Base-by-base conservation (phyloP, 108 stramenopile genomes). In the Cyclostephanos tholiformis region DNA sequence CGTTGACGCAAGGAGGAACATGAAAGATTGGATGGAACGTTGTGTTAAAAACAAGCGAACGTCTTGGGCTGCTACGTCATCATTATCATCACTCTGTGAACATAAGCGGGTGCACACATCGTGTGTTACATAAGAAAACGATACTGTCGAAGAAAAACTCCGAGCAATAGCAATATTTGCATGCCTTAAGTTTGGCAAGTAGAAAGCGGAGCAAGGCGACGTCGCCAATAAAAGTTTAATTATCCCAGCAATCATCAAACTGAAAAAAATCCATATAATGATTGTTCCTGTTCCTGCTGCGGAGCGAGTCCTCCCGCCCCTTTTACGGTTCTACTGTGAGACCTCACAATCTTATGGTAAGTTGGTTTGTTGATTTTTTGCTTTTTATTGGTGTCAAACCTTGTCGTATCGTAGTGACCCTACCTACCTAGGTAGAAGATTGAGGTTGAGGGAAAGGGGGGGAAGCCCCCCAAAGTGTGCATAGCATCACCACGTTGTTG, bases 11-110 rank as follows among this genome's bases (percentile, higher is more conserved):
- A 88, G 67, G 7, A 91, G 63, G 57, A 89, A 89, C 71, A 91
- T 76, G 64, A 94, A 86, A 8, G 88, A 88, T 67, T 94, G 93
- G 41, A 91, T 77, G 36, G 84, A 60, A 32, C 90, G 66, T 76
- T 94, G 93, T 20, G 84, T 89, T 49, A 94, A 25, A 55, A 94
- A 94, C 32, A 66, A 73, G 19, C 72, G 62, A 52, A 90, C 69
- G 53, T 87, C 86, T 73, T 79, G 80, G 4, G 62, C 52, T 26
- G 49, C n/a, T 12, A 63, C 36, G 2, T 29, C 41, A 20, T 46
- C 41, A 16, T 70, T 39, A 53, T 62, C 35, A 62, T 62, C 61
- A 62, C 32, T 39, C 16, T 59, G 38, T n/a, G 36, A 8, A 43
- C 38, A 36, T 23, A 41, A 4, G 61, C 29, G 61, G n/a, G 0